Evolutionary conservation across 805 yeast genomes (phyloP).

Genomic region (Spathaspora girioi): DNA sequence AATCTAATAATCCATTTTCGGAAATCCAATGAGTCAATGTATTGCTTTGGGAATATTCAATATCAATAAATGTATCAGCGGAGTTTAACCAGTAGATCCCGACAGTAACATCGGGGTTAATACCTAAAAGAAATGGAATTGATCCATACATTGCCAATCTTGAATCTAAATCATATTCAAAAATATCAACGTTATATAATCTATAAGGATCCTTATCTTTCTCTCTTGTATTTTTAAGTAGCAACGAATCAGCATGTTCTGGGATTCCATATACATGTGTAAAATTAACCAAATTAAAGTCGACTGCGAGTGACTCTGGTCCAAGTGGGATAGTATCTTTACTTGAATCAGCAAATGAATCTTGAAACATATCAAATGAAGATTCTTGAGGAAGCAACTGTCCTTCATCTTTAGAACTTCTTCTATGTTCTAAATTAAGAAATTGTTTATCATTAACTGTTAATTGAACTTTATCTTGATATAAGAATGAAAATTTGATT

Average conservation of each 20-base stretch:
- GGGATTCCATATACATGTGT: constrained; percentile 88
- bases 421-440: constrained; percentile 79
- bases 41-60: constrained; percentile 34
- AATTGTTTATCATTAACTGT: constrained; percentile 66
- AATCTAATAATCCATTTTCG: constrained; percentile 80
- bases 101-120: constrained; percentile 50
- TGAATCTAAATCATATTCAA: constrained; percentile 84
- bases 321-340: constrained; percentile 71
- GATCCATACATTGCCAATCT: constrained; percentile 93
- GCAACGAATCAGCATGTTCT: constrained; percentile 84
- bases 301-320: constrained; percentile 87
- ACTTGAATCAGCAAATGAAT: constrained; percentile 63
- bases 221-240: constrained; percentile 63
- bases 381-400: constrained; percentile 55
- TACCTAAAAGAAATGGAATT: constrained; percentile 82
- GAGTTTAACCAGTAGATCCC: constrained; percentile 91
- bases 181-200: constrained; percentile 88
- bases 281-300: constrained; percentile 60
- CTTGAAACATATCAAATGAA: constrained; percentile 63
- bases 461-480: constrained; percentile 45
- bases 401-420: constrained; percentile 46
- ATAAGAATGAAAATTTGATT: constrained; percentile 46
- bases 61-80: constrained; percentile 89
- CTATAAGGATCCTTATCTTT: constrained; percentile 68
- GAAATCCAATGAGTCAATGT: constrained; percentile 84